Percentiles rank a stretch among this genome's conserved stretches.
phyloP scores from a whole-genome alignment of 495 filamentous ascomycete genomes.

The Neurospora tetrasperma region DNA sequence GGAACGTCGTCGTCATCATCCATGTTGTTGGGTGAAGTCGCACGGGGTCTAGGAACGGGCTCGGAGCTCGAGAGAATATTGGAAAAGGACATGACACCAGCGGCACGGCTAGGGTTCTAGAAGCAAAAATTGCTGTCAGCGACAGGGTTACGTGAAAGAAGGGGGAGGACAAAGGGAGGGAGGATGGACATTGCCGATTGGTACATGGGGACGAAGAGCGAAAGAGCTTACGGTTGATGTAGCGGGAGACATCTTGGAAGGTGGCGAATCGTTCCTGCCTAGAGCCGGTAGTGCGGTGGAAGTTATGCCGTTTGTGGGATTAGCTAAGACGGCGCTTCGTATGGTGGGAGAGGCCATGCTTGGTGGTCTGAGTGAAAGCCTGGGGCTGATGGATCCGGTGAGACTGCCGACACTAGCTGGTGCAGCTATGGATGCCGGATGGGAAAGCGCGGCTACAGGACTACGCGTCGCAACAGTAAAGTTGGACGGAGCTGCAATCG shows the following conservation, averaged over 20 bases:
- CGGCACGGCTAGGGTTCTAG: conserved; percentile 55
- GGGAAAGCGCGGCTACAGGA: conserved; percentile 38
- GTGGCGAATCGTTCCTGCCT: conserved; percentile 36
- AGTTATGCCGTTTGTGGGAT: conserved; percentile 31
- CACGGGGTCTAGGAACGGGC: conserved; percentile 40
- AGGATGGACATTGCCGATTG: neutral
- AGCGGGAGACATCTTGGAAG: conserved; percentile 16
- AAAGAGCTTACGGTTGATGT: conserved; percentile 30
- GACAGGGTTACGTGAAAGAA: neutral
- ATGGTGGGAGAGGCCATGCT: conserved; percentile 41
- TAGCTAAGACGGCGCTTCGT: conserved; percentile 33
- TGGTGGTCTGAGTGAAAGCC: conserved; percentile 34
- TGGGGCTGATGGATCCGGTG: conserved; percentile 41
- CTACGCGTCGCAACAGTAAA: conserved; percentile 44
- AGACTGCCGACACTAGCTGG: neutral
- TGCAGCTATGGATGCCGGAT: conserved; percentile 37
- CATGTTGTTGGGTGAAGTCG: conserved; percentile 26
- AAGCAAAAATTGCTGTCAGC: conserved; percentile 10
- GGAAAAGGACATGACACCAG: conserved; percentile 84
- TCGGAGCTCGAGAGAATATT: conserved; percentile 77
- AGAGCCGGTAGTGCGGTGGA: conserved; percentile 24
- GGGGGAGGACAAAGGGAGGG: neutral
- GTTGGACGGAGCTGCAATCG: conserved; percentile 21
- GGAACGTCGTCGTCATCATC: conserved; percentile 15
- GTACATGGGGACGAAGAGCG: conserved; percentile 5